phyloP scores from a whole-genome alignment of 202 grass and related monocot species.

The Alloteropsis angusta region DNA sequence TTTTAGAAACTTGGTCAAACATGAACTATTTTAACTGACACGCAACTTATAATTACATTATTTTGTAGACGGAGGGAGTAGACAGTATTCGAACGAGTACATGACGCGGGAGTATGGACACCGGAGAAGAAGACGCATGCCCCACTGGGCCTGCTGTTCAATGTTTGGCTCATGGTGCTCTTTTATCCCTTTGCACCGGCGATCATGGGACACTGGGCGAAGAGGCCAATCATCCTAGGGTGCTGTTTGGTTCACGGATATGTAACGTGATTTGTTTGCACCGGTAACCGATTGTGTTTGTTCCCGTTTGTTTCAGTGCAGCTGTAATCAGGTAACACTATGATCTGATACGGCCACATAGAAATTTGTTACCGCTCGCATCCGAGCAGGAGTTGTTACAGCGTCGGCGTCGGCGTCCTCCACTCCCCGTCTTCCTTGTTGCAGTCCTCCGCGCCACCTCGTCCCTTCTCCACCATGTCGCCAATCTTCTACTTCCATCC shows the following conservation, averaged over 20 bases:
- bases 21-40: too few relatives aligned
- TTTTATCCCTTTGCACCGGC: conserved; percentile 55
- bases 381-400: background rate
- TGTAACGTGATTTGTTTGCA: background rate
- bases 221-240: conserved; percentile 22
- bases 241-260: background rate
- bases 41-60: too few relatives aligned
- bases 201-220: conserved; percentile 38
- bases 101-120: conserved; percentile 11
- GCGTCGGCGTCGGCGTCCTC: background rate
- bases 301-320: background rate
- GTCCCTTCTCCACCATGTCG: too few relatives aligned
- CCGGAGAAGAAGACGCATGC: background rate
- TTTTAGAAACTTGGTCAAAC: too few relatives aligned
- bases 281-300: background rate
- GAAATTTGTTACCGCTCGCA: background rate
- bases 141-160: conserved; percentile 45
- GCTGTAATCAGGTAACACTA: background rate
- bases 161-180: conserved; percentile 51
- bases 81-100: too few relatives aligned
- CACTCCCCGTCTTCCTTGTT: too few relatives aligned
- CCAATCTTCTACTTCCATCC: too few relatives aligned
- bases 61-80: too few relatives aligned
- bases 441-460: too few relatives aligned
- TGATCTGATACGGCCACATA: background rate